Percentiles rank a stretch among this genome's conserved stretches.
These are phyloP conservation scores for Boletus subparvulus DNA, from an alignment of 768 basidiomycete species.

Conservation along the genomic window DNA sequence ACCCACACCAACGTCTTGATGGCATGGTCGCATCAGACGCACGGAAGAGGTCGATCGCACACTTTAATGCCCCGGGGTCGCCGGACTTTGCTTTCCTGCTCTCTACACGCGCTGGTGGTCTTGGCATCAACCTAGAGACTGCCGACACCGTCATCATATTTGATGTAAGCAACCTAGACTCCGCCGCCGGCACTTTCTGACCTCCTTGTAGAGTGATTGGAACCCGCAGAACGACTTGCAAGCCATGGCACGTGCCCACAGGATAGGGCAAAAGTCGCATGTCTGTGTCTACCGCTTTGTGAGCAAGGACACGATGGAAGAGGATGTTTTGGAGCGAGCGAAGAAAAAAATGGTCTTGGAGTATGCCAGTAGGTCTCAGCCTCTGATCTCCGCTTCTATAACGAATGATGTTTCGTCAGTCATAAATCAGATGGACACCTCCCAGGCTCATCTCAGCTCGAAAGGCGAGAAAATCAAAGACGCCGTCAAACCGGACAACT, in stretches of 20 bases:
- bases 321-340: constrained; percentile 95
- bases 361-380: constrained; percentile 83
- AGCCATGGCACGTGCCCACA: constrained; percentile 98
- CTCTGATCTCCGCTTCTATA: constrained; percentile 15
- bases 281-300: constrained; percentile 98
- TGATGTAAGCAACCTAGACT: constrained; percentile 61
- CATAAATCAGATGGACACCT: constrained; percentile 99
- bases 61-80: constrained; percentile 92
- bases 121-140: constrained; percentile 98
- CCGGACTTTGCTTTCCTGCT: constrained; percentile 96
- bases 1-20: constrained; percentile 91
- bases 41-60: constrained; percentile 93
- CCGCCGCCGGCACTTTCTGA: constrained; percentile 7
- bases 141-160: constrained; percentile 99
- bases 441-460: constrained; percentile 90
- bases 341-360: constrained; percentile 99
- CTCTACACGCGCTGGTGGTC: constrained; percentile 93
- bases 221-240: constrained; percentile 98
- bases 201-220: constrained; percentile 78
- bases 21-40: constrained; percentile 93
- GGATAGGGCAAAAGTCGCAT: constrained; percentile 98
- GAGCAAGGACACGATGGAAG: constrained; percentile 99
- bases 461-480: constrained; percentile 68
- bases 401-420: constrained; percentile 49
- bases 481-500: constrained; percentile 70